Evolutionary conservation across 805 yeast species (phyloP), one percentile per base, ranked within the genome.

Genomic region (Hagleromyces aurorensis): DNA sequence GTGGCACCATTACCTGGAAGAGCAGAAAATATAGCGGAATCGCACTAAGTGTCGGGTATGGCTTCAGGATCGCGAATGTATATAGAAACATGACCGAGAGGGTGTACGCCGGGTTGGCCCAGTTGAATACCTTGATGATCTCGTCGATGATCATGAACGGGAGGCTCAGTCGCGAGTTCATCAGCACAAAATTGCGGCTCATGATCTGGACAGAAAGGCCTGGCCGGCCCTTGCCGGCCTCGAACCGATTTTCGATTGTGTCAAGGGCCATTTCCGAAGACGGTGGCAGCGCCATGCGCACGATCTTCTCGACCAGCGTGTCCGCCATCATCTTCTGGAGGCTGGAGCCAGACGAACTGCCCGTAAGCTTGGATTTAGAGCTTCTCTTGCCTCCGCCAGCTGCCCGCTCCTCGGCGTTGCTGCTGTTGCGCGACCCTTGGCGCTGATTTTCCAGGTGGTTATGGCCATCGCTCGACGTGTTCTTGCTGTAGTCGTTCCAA

Each of bases 281-380:
- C 0, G 81, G 67, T 0, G 93, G 91, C 15, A 83, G 61, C 1
- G 86, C 79, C 76, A 82, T 72, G 13, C 75, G 62, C 6, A 84
- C 57, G 28, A 83, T 60, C 46, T 75, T 70, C 45, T 85, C 94
- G 41, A 84, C 69, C 32, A 84, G 55, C 32, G 76, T 77, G 42
- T 84, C 94, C 0, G 82, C 66, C 48, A 80, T 47, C 35, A 50
- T 41, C 46, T 52, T 62, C 33, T 46, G 62, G 25, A 48, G 29
- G 12, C 46, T 41, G 11, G 48, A 36, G 30, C 33, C 34, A 2
- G 48, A 23, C 6, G 32, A 23, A 8, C 33, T 32, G 20, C 35
- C 23, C 10, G 37, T 18, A 14, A 35, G 7, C 20, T 25, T 13
- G 23, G 29, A 13, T n/a, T 29, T 33, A 9, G 16, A 19, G 15